phyloP scores from a whole-genome alignment of 768 basidiomycete genomes.

The Termitomyces sp. region DNA sequence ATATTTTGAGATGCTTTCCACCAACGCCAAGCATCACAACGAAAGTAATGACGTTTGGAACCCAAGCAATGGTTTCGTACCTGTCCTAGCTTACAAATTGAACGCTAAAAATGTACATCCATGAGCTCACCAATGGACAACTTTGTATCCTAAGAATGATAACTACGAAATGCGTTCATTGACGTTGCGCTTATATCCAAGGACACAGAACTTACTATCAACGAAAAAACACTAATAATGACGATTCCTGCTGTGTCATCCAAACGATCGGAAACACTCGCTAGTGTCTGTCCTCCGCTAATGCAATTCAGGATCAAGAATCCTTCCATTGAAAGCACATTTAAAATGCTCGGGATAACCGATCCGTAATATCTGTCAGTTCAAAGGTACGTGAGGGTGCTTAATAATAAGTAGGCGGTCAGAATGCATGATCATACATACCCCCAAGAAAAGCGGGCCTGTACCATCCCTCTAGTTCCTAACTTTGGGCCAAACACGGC shows the following conservation, averaged over 20 bases:
- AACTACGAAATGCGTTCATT: slow-evolving; percentile 19
- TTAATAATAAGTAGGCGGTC: background rate
- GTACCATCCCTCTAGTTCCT: slow-evolving; percentile 78
- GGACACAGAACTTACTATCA: slow-evolving; percentile 23
- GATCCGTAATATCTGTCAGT: slow-evolving; percentile 48
- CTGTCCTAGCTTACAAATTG: slow-evolving; percentile 7
- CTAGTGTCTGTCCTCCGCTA: slow-evolving; percentile 62
- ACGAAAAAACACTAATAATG: slow-evolving; percentile 30
- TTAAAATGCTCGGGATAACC: slow-evolving; percentile 45
- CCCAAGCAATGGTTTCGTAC: slow-evolving; percentile 60
- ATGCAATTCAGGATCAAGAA: slow-evolving; percentile 66
- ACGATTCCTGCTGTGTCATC: slow-evolving; percentile 34
- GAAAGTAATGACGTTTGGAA: slow-evolving; percentile 60
- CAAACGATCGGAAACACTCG: slow-evolving; percentile 40
- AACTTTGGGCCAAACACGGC: slow-evolving; percentile 74
- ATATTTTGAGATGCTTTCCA: slow-evolving; percentile 38
- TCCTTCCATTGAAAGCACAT: slow-evolving; percentile 54
- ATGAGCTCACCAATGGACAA: slow-evolving; percentile 48
- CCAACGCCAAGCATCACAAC: slow-evolving; percentile 59
- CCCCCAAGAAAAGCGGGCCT: slow-evolving; percentile 37
- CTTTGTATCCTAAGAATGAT: slow-evolving; percentile 61
- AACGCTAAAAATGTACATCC: background rate
- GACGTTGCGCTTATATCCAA: background rate
- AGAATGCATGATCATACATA: slow-evolving; percentile 11
- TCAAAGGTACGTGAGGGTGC: background rate